Percentiles rank a stretch among this genome's conserved stretches.
Evolutionary conservation across 2,329 filamentous ascomycete species (phyloP).

Genomic region (Thielaviopsis cerberus): DNA sequence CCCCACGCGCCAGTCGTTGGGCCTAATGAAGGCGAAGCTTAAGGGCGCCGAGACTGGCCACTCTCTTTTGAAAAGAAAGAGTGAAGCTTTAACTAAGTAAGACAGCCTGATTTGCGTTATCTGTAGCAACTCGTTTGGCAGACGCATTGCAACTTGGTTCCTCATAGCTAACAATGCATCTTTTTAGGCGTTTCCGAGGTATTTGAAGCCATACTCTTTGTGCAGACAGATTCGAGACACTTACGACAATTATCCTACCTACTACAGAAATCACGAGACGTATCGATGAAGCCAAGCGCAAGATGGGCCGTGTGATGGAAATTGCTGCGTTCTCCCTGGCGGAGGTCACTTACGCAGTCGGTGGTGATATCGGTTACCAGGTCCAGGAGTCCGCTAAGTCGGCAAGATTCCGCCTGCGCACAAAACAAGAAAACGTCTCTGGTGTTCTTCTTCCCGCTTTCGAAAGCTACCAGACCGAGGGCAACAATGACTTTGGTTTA

Average conservation of each 20-base stretch:
- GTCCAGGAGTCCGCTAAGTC: conserved; percentile 90
- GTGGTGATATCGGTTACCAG: conserved; percentile 89
- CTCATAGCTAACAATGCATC: not conserved
- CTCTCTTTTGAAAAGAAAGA: conserved; percentile 90
- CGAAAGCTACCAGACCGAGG: conserved; percentile 75
- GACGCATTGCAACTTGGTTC: not conserved
- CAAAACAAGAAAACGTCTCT: conserved; percentile 96
- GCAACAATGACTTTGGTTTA: conserved; percentile 86
- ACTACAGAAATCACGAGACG: conserved; percentile 71
- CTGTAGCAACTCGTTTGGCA: not conserved
- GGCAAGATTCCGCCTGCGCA: conserved; percentile 78
- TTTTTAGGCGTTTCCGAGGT: conserved; percentile 72
- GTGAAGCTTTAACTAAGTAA: conserved; percentile 92
- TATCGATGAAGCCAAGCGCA: conserved; percentile 96
- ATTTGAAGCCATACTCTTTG: not conserved
- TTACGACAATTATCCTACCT: not conserved
- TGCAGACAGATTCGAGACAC: not conserved
- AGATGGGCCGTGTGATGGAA: conserved; percentile 99
- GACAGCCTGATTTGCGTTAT: conserved; percentile 15
- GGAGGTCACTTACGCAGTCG: conserved; percentile 92
- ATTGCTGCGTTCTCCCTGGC: conserved; percentile 94
- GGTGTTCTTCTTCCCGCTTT: conserved; percentile 88
- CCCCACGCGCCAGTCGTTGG: conserved; percentile 89
- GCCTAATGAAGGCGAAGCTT: conserved; percentile 93
- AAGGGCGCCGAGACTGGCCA: conserved; percentile 86